A percentile compares a stretch with the other conserved stretches of the same genome.
Conservation (phyloP, 345 rosid genomes). For the rapeseed (Brassica napus) region Da-Ae NC_063452.1:16427501-16428000, state of each 20-base stretch:
- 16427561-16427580: not conserved
- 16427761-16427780: conserved; percentile 76
- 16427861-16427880: conserved; percentile 49
- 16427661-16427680: conserved; percentile 98
- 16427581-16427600: not conserved
- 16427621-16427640: not conserved
- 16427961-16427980: not conserved
- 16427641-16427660: conserved; percentile 79
- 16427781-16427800: conserved; percentile 73
- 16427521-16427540: not conserved
- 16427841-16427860: conserved; percentile 20
- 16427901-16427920: conserved; percentile 60
- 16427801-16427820: conserved; percentile 1
- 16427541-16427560: not conserved
- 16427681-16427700: conserved; percentile 99
- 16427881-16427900: conserved; percentile 48
- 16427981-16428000: conserved; percentile 13
- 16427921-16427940: conserved; percentile 43
- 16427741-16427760: conserved; percentile 98
- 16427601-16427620: not conserved
- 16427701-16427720: conserved; percentile 93
- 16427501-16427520: not conserved
- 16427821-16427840: conserved; percentile 15
- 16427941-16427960: conserved; percentile 20
- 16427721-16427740: conserved; percentile 88